Evolutionary conservation across 2,329 filamentous ascomycete genomes (phyloP).

Genomic region (Apiospora koreana): DNA sequence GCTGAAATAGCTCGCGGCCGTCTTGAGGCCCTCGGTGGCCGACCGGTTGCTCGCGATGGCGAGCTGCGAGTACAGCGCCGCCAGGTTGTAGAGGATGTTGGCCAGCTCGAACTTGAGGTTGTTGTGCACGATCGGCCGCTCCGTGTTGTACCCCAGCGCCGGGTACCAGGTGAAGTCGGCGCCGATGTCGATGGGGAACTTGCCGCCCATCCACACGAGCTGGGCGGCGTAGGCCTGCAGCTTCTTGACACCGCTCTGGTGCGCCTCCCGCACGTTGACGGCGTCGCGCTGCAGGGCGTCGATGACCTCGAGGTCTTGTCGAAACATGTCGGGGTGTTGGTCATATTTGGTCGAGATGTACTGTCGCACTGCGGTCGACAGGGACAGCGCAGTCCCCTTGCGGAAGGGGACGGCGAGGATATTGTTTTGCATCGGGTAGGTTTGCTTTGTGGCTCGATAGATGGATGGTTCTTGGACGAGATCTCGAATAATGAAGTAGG

Average conservation of each 20-base stretch:
- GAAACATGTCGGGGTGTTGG: slow-evolving; percentile 97
- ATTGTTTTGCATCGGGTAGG: slow-evolving; percentile 38
- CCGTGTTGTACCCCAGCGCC: slow-evolving; percentile 84
- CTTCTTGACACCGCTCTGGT: slow-evolving; percentile 82
- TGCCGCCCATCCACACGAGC: slow-evolving; percentile 88
- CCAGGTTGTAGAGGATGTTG: slow-evolving; percentile 91
- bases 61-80: slow-evolving; percentile 89
- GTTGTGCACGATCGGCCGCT: slow-evolving; percentile 67
- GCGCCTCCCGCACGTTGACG: slow-evolving; percentile 85
- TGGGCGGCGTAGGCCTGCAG: slow-evolving; percentile 91
- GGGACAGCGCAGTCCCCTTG: slow-evolving; percentile 74
- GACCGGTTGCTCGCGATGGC: slow-evolving; percentile 78
- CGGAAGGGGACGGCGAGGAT: slow-evolving; percentile 85
- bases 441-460: background rate
- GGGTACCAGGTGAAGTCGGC: slow-evolving; percentile 97
- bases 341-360: slow-evolving; percentile 99
- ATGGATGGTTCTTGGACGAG: background rate
- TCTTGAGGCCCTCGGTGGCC: slow-evolving; percentile 80
- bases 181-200: slow-evolving; percentile 96
- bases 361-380: slow-evolving; percentile 82
- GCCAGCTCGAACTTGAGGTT: slow-evolving; percentile 82
- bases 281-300: slow-evolving; percentile 82
- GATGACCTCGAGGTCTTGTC: slow-evolving; percentile 80
- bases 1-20: slow-evolving; percentile 87
- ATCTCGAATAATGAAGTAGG: background rate